These are phyloP conservation scores for Fomitopsis pinicola DNA, from an alignment of 1,284 basidiomycete genomes.

Conservation along the genomic window DNA sequence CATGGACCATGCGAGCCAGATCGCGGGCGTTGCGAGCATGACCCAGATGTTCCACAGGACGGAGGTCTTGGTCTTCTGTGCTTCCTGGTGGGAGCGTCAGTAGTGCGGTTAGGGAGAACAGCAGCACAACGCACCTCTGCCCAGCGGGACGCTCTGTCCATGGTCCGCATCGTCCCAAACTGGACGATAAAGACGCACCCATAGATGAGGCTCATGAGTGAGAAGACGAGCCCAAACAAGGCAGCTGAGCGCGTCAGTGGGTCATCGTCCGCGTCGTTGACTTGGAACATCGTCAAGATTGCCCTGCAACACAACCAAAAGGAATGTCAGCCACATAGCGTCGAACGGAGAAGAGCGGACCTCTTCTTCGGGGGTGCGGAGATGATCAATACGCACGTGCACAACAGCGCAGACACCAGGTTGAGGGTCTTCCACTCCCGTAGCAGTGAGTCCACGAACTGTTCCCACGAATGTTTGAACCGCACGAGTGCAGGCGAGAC, in stretches of 20 bases:
- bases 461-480: slow-evolving; percentile 72
- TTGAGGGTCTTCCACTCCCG: slow-evolving; percentile 78
- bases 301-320: slow-evolving; percentile 39
- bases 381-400: slow-evolving; percentile 47
- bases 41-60: slow-evolving; percentile 83
- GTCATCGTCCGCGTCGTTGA: slow-evolving; percentile 51
- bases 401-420: slow-evolving; percentile 64
- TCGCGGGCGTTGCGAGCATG: slow-evolving; percentile 63
- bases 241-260: slow-evolving; percentile 65
- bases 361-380: slow-evolving; percentile 3
- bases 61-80: slow-evolving; percentile 55
- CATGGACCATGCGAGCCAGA: slow-evolving; percentile 79
- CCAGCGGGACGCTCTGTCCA: slow-evolving; percentile 73
- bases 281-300: slow-evolving; percentile 73
- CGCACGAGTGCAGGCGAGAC: slow-evolving; percentile 57
- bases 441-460: slow-evolving; percentile 63
- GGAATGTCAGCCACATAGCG: background rate
- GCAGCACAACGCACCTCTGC: slow-evolving; percentile 50
- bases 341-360: background rate
- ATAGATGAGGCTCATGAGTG: slow-evolving; percentile 69
- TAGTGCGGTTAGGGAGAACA: background rate
- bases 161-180: slow-evolving; percentile 75
- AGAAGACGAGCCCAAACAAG: slow-evolving; percentile 61
- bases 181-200: slow-evolving; percentile 75
- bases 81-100: slow-evolving; percentile 44